These are phyloP conservation scores for Saccharomyces pastorianus DNA, from an alignment of 1,139 yeast genomes.

Conservation along the genomic window DNA sequence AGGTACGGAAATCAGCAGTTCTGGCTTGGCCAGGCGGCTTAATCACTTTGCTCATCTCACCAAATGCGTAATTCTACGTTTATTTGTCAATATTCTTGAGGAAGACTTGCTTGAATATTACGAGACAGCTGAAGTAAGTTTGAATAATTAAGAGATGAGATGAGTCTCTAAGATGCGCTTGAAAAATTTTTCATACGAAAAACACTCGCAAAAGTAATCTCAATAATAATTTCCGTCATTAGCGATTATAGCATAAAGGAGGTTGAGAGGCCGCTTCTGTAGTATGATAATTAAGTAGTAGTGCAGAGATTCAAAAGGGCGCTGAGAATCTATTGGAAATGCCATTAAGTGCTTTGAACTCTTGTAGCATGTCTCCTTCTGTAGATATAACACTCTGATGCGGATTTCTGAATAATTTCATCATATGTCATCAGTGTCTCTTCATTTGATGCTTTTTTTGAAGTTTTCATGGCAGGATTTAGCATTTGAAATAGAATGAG, in stretches of 20 bases:
- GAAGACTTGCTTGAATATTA: not conserved
- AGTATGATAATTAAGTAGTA: not conserved
- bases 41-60: conserved; percentile 25
- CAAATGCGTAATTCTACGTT: not conserved
- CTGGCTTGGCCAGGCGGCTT: conserved; percentile 27
- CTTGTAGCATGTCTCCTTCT: no score
- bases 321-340: no score
- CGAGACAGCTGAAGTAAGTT: not conserved
- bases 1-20: conserved; percentile 61
- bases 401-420: no score
- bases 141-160: conserved; percentile 13
- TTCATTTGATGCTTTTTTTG: no score
- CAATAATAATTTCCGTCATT: conserved; percentile 1
- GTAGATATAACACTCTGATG: no score
- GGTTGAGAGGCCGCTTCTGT: not conserved
- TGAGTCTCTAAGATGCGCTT: conserved; percentile 13
- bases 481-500: no score
- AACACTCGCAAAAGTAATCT: not conserved
- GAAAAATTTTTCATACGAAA: conserved; percentile 6
- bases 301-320: no score
- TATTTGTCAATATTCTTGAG: not conserved
- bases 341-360: no score
- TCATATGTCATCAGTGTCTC: no score
- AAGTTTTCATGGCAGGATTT: no score
- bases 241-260: not conserved